phyloP scores from a whole-genome alignment of 345 rosid genomes.

The Citrus inodora region DNA sequence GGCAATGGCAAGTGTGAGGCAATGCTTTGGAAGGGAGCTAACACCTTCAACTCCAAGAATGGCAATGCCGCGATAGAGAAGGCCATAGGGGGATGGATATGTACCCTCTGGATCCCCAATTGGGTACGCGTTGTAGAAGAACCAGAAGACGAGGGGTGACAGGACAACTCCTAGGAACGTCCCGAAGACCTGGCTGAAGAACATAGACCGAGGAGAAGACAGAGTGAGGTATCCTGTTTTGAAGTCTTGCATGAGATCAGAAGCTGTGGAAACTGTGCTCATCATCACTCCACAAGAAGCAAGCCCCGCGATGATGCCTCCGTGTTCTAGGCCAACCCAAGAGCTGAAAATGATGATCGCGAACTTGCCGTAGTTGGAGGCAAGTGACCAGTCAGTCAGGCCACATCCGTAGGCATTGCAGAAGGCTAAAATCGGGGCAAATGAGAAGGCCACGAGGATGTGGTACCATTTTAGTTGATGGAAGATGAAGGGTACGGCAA shows the following conservation, averaged over 20 bases:
- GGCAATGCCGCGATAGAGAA: conserved; percentile 71
- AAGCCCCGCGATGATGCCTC: conserved; percentile 80
- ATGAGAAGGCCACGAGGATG: conserved; percentile 54
- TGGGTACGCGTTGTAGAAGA: conserved; percentile 74
- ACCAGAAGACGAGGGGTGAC: conserved; percentile 75
- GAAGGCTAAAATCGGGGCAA: conserved; percentile 79
- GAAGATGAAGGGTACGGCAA: conserved; percentile 62
- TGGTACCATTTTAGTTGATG: conserved; percentile 74
- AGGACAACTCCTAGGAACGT: conserved; percentile 70
- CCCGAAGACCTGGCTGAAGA: conserved; percentile 73
- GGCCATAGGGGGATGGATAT: conserved; percentile 79
- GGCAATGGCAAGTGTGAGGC: conserved; percentile 47
- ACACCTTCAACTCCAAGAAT: conserved; percentile 72
- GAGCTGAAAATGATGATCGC: conserved; percentile 76
- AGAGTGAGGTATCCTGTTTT: conserved; percentile 90
- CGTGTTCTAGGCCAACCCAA: conserved; percentile 63
- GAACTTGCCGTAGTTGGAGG: conserved; percentile 80
- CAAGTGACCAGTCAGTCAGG: conserved; percentile 86
- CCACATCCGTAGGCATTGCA: conserved; percentile 93
- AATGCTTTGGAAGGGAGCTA: conserved; percentile 64
- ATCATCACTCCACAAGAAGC: conserved; percentile 92
- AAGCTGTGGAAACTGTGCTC: conserved; percentile 94
- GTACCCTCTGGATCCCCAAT: conserved; percentile 62
- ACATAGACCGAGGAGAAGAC: conserved; percentile 87
- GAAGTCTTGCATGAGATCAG: conserved; percentile 91